Base-by-base conservation (phyloP, 129 eudicot species). In the Sambucus nigra region DNA sequence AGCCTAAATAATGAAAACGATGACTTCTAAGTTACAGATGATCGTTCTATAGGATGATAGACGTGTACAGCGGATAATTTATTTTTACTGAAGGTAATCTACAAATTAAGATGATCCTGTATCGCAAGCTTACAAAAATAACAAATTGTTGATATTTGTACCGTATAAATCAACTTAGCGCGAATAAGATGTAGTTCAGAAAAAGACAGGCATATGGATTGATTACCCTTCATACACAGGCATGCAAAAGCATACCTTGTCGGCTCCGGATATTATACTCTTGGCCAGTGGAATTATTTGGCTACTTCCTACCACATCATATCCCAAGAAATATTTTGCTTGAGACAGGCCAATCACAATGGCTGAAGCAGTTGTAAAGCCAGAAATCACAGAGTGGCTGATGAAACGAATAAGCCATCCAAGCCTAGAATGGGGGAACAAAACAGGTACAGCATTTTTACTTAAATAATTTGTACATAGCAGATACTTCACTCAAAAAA, bases 381-480 rank as follows among this genome's bases (percentile, higher is more conserved):
- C 98, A 51, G 98, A 89, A 56, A 89, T 89, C 70, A 89, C 98
- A 47, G 98, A 79, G 68, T 74, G 98, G 60, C 98, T 89, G 74
- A 89, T 89, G 75, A 89, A 89, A 29, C 98, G 95, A 42, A 89
- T 78, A 40, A 89, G 68, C 98, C 98, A 89, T 69, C 98, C 98
- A 42, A 89, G 95, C 86, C 98, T 89, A 59, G 25, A 57, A 47
- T 51, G 49, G 39, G 32, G n/a, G n/a, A 53, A 40, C 20, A 49
- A 19, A 15, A 22, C 39, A 52, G 21, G n/a, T n/a, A n/a, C n/a
- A n/a, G n/a, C n/a, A n/a, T n/a, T n/a, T n/a, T n/a, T n/a, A n/a
- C n/a, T n/a, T n/a, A 57, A 12, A n/a, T 20, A 20, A n/a, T 8
- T 10, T 25, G n/a, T n/a, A n/a, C n/a, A n/a, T n/a, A n/a, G n/a